Evolutionary conservation across 352 stramenopile species (phyloP), one percentile per base, ranked within the genome.

Genomic region (Phytophthora sansomeana): DNA sequence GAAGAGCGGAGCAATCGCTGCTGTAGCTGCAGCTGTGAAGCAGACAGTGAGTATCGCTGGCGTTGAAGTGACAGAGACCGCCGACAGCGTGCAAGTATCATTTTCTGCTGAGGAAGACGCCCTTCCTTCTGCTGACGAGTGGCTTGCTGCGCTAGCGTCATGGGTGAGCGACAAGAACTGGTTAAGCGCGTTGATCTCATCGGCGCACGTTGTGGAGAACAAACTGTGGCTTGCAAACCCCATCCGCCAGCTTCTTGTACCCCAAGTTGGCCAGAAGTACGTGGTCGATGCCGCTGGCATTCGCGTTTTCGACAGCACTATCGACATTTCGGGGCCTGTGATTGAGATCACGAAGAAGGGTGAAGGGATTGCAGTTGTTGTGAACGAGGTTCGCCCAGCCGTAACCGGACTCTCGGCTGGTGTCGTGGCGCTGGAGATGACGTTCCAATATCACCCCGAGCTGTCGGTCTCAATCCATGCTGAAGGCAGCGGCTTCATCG

Each of bases 211-310:
- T n/a, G 44, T 55, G 1, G 26, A 65, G 57, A 36, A 76, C 2
- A 82, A 82, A 30, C 85, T 89, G 58, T 96, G 87, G 83, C 69
- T 92, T 8, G 58, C 64, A 8, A 96, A 95, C 63, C 80, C 84
- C 6, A 74, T 93, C 14, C 61, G 71, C 14, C 56, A 76, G 35
- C 53, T 95, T 29, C 56, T 95, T 6, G 67, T 70, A 10, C 82
- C 86, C 5, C 78, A 84, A 28, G 32, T 24, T 9, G 66, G 65
- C 16, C 86, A 93, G 57, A 81, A 67, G 2, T 69, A 92, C 26
- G 67, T 71, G 32, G 32, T 85, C 10, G 62, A 71, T 11, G 46
- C 44, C 14, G 60, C 67, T 54, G 75, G 76, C 5, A 21, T 89
- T 43, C 62, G 57, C 11, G 57, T 85, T n/a, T 73, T 75, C n/a